Evolutionary conservation across 306 rosid species (phyloP).

Genomic region (Inga leiocalycina): DNA sequence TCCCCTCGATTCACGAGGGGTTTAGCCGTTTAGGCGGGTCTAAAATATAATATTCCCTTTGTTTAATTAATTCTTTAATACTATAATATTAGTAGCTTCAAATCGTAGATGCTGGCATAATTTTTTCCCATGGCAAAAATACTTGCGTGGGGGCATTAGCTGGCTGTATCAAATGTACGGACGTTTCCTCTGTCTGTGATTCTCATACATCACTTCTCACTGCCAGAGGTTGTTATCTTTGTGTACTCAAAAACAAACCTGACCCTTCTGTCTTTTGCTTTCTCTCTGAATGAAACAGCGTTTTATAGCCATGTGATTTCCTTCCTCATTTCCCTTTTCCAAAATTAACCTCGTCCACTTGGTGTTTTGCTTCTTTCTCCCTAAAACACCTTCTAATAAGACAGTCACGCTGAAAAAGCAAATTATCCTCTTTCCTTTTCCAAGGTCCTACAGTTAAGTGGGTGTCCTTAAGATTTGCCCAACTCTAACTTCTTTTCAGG

Average conservation of each 20-base stretch:
- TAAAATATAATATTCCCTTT: constrained; percentile 1
- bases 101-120: neutral
- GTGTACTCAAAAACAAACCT: constrained; percentile 71
- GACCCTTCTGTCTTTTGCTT: constrained; percentile 29
- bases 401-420: constrained; percentile 1
- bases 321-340: constrained; percentile 26
- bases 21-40: constrained; percentile 27
- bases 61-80: neutral
- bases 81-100: constrained; percentile 22
- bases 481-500: neutral
- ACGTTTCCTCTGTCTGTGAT: constrained; percentile 50
- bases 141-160: constrained; percentile 12
- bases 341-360: constrained; percentile 35
- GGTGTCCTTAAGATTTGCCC: neutral
- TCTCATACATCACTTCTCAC: constrained; percentile 51
- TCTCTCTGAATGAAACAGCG: constrained; percentile 26
- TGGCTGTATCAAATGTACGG: constrained; percentile 48
- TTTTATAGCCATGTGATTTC: constrained; percentile 48
- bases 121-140: neutral
- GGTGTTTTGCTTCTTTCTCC: neutral
- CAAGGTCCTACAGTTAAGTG: neutral
- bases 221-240: constrained; percentile 83
- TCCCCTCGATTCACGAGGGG: constrained; percentile 80
- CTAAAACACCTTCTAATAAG: neutral
- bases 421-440: neutral